phyloP scores from a whole-genome alignment of 768 basidiomycete genomes.

The Boletus tomentosulus region DNA sequence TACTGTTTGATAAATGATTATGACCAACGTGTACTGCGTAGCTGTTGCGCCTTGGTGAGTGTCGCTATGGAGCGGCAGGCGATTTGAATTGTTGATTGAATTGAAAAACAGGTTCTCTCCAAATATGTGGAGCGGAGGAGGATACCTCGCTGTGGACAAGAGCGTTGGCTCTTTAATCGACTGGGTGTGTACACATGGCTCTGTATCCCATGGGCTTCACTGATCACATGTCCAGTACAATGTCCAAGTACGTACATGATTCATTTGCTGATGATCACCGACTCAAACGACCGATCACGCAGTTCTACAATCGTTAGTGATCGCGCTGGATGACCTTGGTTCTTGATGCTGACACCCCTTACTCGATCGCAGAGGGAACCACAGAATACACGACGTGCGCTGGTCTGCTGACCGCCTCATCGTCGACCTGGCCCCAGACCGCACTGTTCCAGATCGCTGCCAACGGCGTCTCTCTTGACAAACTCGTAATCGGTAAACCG shows the following conservation, averaged over 20 bases:
- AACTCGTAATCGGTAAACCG: constrained; percentile 58
- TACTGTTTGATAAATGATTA: background rate
- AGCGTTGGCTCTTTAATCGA: too few species aligned
- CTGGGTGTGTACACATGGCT: too few species aligned
- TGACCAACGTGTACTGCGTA: constrained; percentile 1
- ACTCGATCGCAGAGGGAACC: constrained; percentile 62
- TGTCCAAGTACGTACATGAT: too few species aligned
- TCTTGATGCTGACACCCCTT: background rate
- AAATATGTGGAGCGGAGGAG: too few species aligned
- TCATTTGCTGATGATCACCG: too few species aligned
- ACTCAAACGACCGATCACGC: too few species aligned
- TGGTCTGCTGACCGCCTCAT: constrained; percentile 55
- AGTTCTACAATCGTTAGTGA: constrained; percentile 31
- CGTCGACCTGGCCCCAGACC: constrained; percentile 56
- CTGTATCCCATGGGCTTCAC: background rate
- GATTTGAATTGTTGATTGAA: too few species aligned
- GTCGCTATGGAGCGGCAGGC: too few species aligned
- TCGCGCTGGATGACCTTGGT: background rate
- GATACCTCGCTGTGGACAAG: too few species aligned
- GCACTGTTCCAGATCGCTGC: constrained; percentile 53
- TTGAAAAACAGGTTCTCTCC: too few species aligned
- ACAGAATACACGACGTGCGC: constrained; percentile 62
- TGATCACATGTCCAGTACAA: constrained; percentile 1
- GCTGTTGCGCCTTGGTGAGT: constrained; percentile 23
- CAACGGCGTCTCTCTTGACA: constrained; percentile 41